phyloP scores from a whole-genome alignment of 2,329 filamentous ascomycete genomes.

The Alternaria arbusti region DNA sequence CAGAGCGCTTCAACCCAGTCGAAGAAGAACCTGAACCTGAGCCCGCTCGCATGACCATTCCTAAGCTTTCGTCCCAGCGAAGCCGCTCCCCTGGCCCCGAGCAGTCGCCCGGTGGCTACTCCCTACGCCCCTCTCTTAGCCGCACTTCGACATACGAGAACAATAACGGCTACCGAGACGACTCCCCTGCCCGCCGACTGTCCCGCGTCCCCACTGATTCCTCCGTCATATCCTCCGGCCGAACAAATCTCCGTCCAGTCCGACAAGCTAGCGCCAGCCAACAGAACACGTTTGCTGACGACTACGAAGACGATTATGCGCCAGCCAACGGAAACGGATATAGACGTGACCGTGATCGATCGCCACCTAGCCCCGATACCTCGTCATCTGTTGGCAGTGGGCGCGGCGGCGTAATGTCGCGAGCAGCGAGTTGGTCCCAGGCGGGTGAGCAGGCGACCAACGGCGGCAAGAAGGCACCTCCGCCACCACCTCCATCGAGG shows the following conservation, averaged over 20 bases:
- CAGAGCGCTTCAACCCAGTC: conserved; percentile 63
- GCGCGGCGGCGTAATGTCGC: conserved; percentile 58
- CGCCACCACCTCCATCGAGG: conserved; percentile 66
- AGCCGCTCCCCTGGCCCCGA: conserved; percentile 50
- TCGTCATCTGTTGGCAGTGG: conserved; percentile 39
- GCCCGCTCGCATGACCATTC: conserved; percentile 56
- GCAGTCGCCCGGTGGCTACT: conserved; percentile 39
- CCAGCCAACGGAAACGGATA: conserved; percentile 33
- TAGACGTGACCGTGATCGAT: conserved; percentile 55
- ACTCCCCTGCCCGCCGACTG: conserved; percentile 58
- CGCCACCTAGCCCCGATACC: conserved; percentile 59
- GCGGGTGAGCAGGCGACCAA: conserved; percentile 32
- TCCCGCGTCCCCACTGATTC: conserved; percentile 63
- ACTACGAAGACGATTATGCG: conserved; percentile 45
- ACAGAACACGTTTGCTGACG: conserved; percentile 43
- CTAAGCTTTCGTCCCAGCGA: conserved; percentile 48
- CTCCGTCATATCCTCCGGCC: conserved; percentile 55
- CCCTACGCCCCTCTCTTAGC: conserved; percentile 56
- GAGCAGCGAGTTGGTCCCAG: conserved; percentile 57
- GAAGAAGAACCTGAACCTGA: conserved; percentile 63
- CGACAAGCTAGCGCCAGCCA: conserved; percentile 40
- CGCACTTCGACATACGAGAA: conserved; percentile 66
- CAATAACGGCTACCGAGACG: conserved; percentile 59
- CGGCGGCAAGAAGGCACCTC: conserved; percentile 57
- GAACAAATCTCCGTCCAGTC: conserved; percentile 55